Conservation (phyloP, 495 filamentous ascomycete genomes). For the Barbatosphaeria neglecta region DNA sequence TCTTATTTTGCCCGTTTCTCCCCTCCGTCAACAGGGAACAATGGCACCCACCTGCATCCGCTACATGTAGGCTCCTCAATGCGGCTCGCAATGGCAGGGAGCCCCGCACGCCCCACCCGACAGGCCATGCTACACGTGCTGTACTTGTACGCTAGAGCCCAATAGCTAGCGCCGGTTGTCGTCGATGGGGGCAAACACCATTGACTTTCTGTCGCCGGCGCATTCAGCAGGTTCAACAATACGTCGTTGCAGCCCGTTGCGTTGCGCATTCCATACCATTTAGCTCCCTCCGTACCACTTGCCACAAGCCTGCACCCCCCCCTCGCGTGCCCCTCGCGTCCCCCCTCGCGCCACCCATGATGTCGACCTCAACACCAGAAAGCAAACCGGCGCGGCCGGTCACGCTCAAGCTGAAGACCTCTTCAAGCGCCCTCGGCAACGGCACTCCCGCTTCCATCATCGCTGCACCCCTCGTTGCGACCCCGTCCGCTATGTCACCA, state of each 20-base stretch:
- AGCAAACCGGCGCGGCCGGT: background rate
- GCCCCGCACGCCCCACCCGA: no score
- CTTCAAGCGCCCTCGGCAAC: background rate
- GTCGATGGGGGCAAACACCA: background rate
- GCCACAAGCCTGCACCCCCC: background rate
- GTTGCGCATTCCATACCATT: no score
- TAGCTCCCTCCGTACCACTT: no score
- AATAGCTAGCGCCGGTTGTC: background rate
- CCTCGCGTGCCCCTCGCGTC: background rate
- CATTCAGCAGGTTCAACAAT: background rate
- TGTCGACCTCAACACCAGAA: background rate
- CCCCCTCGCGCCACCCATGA: background rate
- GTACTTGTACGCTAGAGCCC: no score
- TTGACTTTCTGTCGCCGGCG: background rate
- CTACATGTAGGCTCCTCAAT: no score
- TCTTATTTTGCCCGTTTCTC: no score
- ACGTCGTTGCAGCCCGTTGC: background rate
- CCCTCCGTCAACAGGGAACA: no score
- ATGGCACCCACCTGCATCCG: no score
- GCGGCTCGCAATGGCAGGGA: no score
- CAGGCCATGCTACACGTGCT: no score
- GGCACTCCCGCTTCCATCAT: conserved; percentile 1
- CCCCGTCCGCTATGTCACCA: conserved; percentile 11
- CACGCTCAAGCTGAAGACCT: background rate
- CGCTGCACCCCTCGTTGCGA: background rate